Evolutionary conservation across 2,329 filamentous ascomycete genomes (phyloP).

Genomic region (Ascochyta viciae-villosae): DNA sequence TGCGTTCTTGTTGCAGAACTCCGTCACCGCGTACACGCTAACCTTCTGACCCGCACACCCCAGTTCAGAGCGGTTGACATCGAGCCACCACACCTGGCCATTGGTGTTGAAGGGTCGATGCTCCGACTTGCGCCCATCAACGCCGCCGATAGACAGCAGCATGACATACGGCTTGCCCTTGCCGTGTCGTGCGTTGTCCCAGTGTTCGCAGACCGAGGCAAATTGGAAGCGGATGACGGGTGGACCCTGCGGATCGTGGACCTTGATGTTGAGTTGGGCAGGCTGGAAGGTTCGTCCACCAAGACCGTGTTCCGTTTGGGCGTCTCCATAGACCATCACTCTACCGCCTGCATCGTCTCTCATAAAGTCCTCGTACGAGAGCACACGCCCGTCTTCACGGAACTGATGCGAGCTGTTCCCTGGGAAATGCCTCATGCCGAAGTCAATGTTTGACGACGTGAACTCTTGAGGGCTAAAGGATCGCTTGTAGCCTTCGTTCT

Average conservation of each 20-base stretch:
- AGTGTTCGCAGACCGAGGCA: conserved; percentile 80
- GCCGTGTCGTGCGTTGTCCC: conserved; percentile 74
- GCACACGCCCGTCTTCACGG: conserved; percentile 71
- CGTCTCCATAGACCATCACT: conserved; percentile 56
- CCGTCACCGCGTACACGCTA: conserved; percentile 67
- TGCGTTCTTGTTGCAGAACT: conserved; percentile 58
- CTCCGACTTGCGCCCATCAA: conserved; percentile 73
- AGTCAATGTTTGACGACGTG: conserved; percentile 75
- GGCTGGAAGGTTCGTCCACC: conserved; percentile 68
- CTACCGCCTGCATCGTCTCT: conserved; percentile 60
- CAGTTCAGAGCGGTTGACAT: conserved; percentile 66
- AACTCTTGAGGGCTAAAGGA: conserved; percentile 68
- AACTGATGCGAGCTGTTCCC: conserved; percentile 72
- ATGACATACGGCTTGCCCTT: conserved; percentile 72
- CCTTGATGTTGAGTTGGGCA: conserved; percentile 63
- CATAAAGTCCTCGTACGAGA: conserved; percentile 84
- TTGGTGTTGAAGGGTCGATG: conserved; percentile 74
- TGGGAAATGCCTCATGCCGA: conserved; percentile 83
- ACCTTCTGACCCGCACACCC: conserved; percentile 63
- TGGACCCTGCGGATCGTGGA: conserved; percentile 57
- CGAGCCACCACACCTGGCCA: conserved; percentile 81
- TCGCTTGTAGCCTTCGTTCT: conserved; percentile 63
- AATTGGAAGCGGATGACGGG: conserved; percentile 77
- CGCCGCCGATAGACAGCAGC: conserved; percentile 65
- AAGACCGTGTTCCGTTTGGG: conserved; percentile 59